These are phyloP conservation scores for Melampsora medusae DNA, from an alignment of 1,284 basidiomycete genomes.

Conservation along the genomic window DNA sequence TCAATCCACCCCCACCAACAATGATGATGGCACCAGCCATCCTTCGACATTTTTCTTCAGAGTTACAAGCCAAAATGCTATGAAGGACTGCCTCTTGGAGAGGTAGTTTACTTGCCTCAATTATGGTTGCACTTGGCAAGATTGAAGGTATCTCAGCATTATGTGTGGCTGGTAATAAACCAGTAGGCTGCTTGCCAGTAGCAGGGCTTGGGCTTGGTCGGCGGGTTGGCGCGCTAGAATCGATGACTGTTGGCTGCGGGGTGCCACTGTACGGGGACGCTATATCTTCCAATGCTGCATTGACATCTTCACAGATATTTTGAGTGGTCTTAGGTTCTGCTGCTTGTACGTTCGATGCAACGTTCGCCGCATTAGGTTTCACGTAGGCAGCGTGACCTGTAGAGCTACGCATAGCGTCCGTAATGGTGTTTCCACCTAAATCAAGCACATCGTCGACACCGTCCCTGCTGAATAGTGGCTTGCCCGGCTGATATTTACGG, in stretches of 20 bases:
- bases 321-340: background rate
- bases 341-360: background rate
- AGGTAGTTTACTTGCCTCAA: conserved; percentile 84
- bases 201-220: conserved; percentile 28
- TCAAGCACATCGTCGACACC: conserved; percentile 55
- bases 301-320: conserved; percentile 15
- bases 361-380: background rate
- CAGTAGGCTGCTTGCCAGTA: background rate
- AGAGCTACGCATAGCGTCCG: conserved; percentile 33
- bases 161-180: conserved; percentile 33
- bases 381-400: conserved; percentile 5
- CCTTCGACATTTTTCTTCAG: conserved; percentile 84
- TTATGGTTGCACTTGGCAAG: conserved; percentile 66
- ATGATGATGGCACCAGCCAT: conserved; percentile 84
- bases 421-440: conserved; percentile 53
- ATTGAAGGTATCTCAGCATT: conserved; percentile 43
- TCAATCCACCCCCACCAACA: conserved; percentile 71
- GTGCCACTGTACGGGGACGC: conserved; percentile 22
- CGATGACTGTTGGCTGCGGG: conserved; percentile 22
- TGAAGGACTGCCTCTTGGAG: conserved; percentile 93
- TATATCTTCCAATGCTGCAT: conserved; percentile 1
- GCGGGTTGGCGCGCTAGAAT: conserved; percentile 37
- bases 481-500: conserved; percentile 61
- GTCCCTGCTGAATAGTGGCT: conserved; percentile 50
- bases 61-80: conserved; percentile 75